Evolutionary conservation across 2,329 filamentous ascomycete genomes (phyloP).

Genomic region (Pseudogymnoascus verrucosus): DNA sequence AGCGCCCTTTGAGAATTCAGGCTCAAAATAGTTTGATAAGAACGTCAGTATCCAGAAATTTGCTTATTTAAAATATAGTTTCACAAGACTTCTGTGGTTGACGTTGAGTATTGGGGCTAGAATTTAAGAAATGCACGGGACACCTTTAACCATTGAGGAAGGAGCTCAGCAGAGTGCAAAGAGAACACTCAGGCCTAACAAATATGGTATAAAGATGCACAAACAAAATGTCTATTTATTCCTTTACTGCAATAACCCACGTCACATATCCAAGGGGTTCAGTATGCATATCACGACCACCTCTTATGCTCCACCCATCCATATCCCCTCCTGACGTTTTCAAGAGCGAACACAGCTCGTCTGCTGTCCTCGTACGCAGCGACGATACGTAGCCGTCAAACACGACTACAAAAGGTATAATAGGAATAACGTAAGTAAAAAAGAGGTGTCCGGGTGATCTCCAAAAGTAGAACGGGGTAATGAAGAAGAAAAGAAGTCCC

Average conservation of each 20-base stretch:
- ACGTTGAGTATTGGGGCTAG: neutral
- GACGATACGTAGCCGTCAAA: slow-evolving; percentile 64
- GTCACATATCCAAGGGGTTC: slow-evolving; percentile 40
- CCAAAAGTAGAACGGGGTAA: slow-evolving; percentile 43
- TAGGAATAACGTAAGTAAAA: slow-evolving; percentile 58
- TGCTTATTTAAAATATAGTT: neutral
- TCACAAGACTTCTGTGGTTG: neutral
- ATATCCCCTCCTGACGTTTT: slow-evolving; percentile 39
- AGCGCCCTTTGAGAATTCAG: neutral
- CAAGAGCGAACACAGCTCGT: slow-evolving; percentile 55
- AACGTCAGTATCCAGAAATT: neutral
- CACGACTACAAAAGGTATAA: slow-evolving; percentile 58
- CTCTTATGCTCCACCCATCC: slow-evolving; percentile 35
- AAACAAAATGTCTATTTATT: neutral
- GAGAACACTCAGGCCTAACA: neutral
- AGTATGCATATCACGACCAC: slow-evolving; percentile 35
- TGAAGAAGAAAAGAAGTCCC: slow-evolving; percentile 42
- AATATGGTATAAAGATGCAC: neutral
- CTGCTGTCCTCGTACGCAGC: slow-evolving; percentile 56
- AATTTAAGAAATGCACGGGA: too few species aligned
- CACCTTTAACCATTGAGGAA: neutral
- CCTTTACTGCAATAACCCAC: slow-evolving; percentile 35
- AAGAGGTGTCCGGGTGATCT: slow-evolving; percentile 39
- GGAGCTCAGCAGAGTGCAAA: neutral
- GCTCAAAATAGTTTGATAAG: neutral